phyloP scores from a whole-genome alignment of 2,329 filamentous ascomycete genomes.

The Fusarium solani-melongenae region DNA sequence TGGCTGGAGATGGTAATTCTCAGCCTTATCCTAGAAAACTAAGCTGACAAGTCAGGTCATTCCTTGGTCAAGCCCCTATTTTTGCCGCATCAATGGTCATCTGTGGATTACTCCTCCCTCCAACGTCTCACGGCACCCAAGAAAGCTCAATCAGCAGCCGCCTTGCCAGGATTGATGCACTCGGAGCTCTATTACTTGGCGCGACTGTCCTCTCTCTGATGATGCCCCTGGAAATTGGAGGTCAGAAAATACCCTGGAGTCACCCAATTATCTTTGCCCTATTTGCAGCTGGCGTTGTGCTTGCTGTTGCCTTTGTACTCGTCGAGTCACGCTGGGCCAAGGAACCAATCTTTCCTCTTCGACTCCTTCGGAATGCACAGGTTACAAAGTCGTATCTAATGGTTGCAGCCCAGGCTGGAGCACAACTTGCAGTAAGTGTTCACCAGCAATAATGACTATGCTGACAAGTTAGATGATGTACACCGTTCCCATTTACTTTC shows the following conservation, averaged over 20 bases:
- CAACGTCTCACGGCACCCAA: conserved; percentile 18
- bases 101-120: conserved; percentile 62
- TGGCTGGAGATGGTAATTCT: conserved; percentile 67
- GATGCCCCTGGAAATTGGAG: conserved; percentile 62
- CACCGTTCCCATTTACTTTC: conserved; percentile 76
- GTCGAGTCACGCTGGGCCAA: conserved; percentile 58
- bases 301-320: conserved; percentile 55
- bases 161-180: conserved; percentile 60
- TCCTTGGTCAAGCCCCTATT: conserved; percentile 68
- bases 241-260: conserved; percentile 62
- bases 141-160: conserved; percentile 1
- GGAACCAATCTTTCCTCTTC: conserved; percentile 70
- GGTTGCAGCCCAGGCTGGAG: conserved; percentile 66
- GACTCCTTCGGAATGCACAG: conserved; percentile 62
- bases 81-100: conserved; percentile 62
- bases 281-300: conserved; percentile 48
- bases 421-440: conserved; percentile 47
- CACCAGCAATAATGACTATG: fast-evolving
- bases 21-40: background rate
- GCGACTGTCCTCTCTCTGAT: conserved; percentile 65
- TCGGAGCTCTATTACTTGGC: conserved; percentile 65
- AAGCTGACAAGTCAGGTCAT: conserved; percentile 53
- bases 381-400: conserved; percentile 65
- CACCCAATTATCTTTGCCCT: conserved; percentile 57
- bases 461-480: conserved; percentile 60